Evolutionary conservation across 2,329 filamentous ascomycete genomes (phyloP).

Genomic region (Akanthomyces lecanii): DNA sequence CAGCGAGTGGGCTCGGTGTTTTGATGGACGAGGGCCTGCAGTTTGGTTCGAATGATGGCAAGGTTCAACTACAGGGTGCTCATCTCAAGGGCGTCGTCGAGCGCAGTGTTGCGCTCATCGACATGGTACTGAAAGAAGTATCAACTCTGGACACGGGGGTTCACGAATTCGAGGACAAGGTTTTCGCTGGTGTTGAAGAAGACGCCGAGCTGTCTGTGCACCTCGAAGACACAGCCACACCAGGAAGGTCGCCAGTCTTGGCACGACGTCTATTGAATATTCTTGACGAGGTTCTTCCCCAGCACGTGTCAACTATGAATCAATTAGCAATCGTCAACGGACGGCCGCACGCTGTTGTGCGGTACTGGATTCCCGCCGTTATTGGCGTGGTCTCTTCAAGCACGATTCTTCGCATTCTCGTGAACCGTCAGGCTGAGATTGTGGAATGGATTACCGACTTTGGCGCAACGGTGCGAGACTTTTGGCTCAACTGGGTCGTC

Average conservation of each 20-base stretch:
- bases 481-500: constrained; percentile 95
- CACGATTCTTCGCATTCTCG: constrained; percentile 74
- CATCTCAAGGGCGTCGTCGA: constrained; percentile 70
- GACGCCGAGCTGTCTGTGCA: constrained; percentile 55
- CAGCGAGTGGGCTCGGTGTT: constrained; percentile 80
- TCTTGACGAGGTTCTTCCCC: constrained; percentile 63
- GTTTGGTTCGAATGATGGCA: constrained; percentile 58
- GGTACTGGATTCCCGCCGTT: constrained; percentile 83
- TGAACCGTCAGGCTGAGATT: constrained; percentile 72
- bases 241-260: constrained; percentile 54
- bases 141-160: constrained; percentile 59
- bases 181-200: constrained; percentile 59
- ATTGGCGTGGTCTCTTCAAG: constrained; percentile 75
- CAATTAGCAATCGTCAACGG: constrained; percentile 61
- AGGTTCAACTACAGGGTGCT: constrained; percentile 45
- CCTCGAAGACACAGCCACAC: constrained; percentile 41
- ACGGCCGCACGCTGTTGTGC: constrained; percentile 66
- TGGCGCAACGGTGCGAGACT: constrained; percentile 75
- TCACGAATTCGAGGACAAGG: constrained; percentile 60
- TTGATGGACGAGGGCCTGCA: constrained; percentile 81
- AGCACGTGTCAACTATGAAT: constrained; percentile 56
- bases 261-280: constrained; percentile 65
- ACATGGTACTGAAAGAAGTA: constrained; percentile 73
- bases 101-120: constrained; percentile 78
- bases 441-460: constrained; percentile 74